A percentile compares a stretch with the other conserved stretches of the same genome.
Evolutionary conservation across 768 basidiomycete species (phyloP).

Genomic region (Podaxis sp.): DNA sequence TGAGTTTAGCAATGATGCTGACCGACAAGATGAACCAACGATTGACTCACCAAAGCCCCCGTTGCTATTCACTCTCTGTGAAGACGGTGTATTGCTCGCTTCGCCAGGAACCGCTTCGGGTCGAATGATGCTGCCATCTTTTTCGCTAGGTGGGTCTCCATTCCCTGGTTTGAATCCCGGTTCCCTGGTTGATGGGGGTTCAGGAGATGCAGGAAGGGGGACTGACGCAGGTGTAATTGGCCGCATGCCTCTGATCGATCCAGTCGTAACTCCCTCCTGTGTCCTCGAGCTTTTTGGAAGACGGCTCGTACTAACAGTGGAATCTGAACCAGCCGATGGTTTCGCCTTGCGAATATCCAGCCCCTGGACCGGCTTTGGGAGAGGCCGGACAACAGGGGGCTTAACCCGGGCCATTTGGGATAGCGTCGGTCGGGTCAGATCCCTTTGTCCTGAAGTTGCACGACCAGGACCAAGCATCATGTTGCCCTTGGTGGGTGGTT

Average conservation of each 20-base stretch:
- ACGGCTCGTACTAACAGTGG: no score
- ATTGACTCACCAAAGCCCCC: not conserved
- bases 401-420: conserved; percentile 28
- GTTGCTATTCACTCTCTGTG: not conserved
- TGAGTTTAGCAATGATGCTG: conserved; percentile 4
- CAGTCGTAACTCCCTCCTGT: conserved; percentile 12
- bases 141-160: not conserved
- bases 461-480: not conserved
- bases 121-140: not conserved
- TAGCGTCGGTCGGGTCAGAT: conserved; percentile 27
- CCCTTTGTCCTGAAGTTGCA: not conserved
- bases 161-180: not conserved
- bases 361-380: conserved; percentile 18
- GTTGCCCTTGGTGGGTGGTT: not conserved
- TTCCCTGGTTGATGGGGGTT: conserved; percentile 8
- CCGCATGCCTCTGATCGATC: conserved; percentile 11
- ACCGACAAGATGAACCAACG: not conserved
- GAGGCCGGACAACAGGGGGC: conserved; percentile 16
- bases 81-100: not conserved
- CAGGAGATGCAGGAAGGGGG: conserved; percentile 38
- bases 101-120: not conserved
- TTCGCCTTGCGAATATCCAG: conserved; percentile 7
- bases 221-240: conserved; percentile 31
- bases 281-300: not conserved
- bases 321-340: not conserved